Percentiles rank a stretch among this genome's conserved stretches.
These are phyloP conservation scores for Cavenderia fasciculata DNA, from an alignment of 78 protist species.

Conservation along the genomic window DNA sequence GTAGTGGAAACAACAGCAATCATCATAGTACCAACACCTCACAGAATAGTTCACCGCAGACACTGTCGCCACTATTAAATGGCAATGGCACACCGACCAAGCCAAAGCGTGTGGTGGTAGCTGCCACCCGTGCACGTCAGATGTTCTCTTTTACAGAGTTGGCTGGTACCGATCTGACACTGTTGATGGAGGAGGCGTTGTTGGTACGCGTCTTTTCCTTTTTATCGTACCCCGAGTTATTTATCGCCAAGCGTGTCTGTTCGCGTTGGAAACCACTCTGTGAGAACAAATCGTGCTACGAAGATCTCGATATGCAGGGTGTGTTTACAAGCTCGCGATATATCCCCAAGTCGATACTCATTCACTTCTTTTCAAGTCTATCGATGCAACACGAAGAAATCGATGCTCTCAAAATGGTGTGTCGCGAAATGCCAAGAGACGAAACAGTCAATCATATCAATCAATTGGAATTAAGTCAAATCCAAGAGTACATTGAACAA, in stretches of 20 bases:
- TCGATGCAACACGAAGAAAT: slow-evolving; percentile 38
- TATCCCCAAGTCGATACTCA: slow-evolving; percentile 11
- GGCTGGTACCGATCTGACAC: slow-evolving; percentile 62
- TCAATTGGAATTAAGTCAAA: no score
- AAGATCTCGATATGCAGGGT: slow-evolving; percentile 44
- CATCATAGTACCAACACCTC: no score
- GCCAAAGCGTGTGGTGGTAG: no score
- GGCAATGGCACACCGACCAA: no score
- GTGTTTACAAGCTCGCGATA: slow-evolving; percentile 30
- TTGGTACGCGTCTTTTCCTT: slow-evolving; percentile 7
- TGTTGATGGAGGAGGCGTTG: slow-evolving; percentile 18
- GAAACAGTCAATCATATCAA: no score
- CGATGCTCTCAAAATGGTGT: slow-evolving; percentile 56
- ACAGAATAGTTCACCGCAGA: no score
- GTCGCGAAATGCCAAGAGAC: slow-evolving; percentile 51
- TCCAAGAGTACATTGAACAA: no score
- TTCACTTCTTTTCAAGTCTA: background rate
- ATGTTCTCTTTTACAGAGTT: slow-evolving; percentile 65
- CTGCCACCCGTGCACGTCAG: slow-evolving; percentile 18
- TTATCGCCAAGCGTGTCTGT: slow-evolving; percentile 49
- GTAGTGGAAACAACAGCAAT: no score
- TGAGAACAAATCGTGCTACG: slow-evolving; percentile 15
- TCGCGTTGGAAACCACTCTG: slow-evolving; percentile 71
- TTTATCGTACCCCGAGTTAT: slow-evolving; percentile 10
- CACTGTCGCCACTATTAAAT: no score